A percentile compares a stretch with the other conserved stretches of the same genome.
phyloP scores from a whole-genome alignment of 148 eudicot species.

The Heliamphora exappendiculata region DNA sequence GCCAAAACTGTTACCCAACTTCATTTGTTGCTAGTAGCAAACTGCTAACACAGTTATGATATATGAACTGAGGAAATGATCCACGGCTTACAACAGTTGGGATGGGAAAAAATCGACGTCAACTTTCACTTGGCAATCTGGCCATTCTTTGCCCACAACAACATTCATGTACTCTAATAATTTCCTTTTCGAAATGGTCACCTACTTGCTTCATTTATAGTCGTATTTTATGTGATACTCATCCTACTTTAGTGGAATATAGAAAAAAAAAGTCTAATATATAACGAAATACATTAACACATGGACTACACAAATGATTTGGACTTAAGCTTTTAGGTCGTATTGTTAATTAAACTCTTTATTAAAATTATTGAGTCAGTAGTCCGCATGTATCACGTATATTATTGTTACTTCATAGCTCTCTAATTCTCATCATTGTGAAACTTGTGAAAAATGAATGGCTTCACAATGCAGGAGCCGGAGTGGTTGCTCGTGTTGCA shows the following conservation, averaged over 20 bases:
- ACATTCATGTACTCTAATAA: constrained; percentile 64
- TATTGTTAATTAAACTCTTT: too few species aligned
- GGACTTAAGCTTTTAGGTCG: too few species aligned
- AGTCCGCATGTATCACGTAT: too few species aligned
- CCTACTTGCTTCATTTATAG: not conserved
- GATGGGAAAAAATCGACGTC: constrained; percentile 95
- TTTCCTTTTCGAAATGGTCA: not conserved
- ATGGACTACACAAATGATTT: too few species aligned
- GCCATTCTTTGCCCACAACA: constrained; percentile 98
- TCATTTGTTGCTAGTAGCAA: not conserved
- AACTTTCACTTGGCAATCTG: constrained; percentile 91
- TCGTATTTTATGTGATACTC: not conserved
- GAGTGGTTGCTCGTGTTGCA: constrained; percentile 91
- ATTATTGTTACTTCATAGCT: not conserved
- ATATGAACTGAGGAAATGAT: constrained; percentile 87
- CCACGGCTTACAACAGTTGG: constrained; percentile 69
- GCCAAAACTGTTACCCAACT: too few species aligned
- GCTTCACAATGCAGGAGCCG: constrained; percentile 89
- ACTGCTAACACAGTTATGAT: not conserved
- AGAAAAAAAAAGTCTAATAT: too few species aligned
- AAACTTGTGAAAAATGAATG: constrained; percentile 88
- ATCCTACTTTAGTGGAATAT: too few species aligned
- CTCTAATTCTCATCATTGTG: not conserved
- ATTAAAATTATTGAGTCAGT: too few species aligned
- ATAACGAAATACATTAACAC: too few species aligned